Conservation (phyloP, 371 early-diverging fungal species). For the Mucor lusitanicus region DNA sequence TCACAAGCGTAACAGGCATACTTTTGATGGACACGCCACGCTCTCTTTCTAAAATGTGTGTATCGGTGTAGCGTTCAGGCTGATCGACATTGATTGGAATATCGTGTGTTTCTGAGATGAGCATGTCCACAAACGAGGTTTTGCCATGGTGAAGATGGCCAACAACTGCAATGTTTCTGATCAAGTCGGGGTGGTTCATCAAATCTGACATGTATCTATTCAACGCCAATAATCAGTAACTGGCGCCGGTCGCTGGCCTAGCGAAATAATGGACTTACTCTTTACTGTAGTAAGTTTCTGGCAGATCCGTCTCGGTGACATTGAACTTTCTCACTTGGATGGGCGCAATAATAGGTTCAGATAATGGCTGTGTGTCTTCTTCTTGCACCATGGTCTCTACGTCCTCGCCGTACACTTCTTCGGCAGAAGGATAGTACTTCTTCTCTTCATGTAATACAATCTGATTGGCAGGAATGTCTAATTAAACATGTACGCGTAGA, state of each 20-base stretch:
- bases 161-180: constrained; percentile 88
- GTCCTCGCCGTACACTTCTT: constrained; percentile 95
- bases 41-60: constrained; percentile 89
- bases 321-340: constrained; percentile 83
- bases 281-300: constrained; percentile 83
- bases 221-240: background rate
- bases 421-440: constrained; percentile 95
- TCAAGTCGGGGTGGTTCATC: constrained; percentile 76
- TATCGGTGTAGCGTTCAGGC: constrained; percentile 88
- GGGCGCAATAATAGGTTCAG: constrained; percentile 95
- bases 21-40: constrained; percentile 90
- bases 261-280: constrained; percentile 57
- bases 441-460: constrained; percentile 97
- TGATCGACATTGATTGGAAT: constrained; percentile 62
- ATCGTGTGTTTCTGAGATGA: constrained; percentile 87
- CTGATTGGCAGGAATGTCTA: constrained; percentile 71
- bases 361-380: constrained; percentile 96
- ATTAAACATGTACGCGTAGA: background rate
- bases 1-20: constrained; percentile 90
- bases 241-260: background rate
- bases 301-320: constrained; percentile 83
- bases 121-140: constrained; percentile 90
- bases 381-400: constrained; percentile 97
- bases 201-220: constrained; percentile 85
- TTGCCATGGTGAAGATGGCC: constrained; percentile 99